Conservation (phyloP, 2,329 filamentous ascomycete species). For the Aspergillus brunneoviolaceus region DNA sequence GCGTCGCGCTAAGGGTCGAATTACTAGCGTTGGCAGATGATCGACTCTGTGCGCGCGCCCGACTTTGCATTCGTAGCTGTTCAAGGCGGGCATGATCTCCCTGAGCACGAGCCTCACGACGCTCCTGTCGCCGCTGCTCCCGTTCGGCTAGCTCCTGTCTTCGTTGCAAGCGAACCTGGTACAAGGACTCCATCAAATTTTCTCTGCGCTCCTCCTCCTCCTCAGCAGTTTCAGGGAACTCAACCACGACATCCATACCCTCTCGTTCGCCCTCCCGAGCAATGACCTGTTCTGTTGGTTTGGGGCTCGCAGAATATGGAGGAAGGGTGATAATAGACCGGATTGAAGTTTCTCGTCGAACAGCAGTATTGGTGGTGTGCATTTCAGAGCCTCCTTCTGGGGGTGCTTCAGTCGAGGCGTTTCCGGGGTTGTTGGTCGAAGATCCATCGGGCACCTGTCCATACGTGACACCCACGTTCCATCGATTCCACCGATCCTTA, state of each 20-base stretch:
- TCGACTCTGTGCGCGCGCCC: constrained; percentile 48
- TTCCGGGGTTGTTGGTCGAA: constrained; percentile 19
- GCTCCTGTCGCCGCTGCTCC: constrained; percentile 68
- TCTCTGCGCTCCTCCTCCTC: constrained; percentile 78
- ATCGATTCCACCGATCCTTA: constrained; percentile 54
- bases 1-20: constrained; percentile 32
- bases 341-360: constrained; percentile 81
- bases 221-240: constrained; percentile 76
- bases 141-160: constrained; percentile 73
- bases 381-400: constrained; percentile 30
- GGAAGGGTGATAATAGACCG: constrained; percentile 94
- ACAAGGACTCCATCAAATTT: constrained; percentile 87
- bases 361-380: constrained; percentile 35
- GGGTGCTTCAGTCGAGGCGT: constrained; percentile 30
- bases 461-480: constrained; percentile 46
- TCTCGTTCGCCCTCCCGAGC: constrained; percentile 87
- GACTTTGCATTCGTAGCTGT: constrained; percentile 57
- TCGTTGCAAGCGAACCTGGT: constrained; percentile 80
- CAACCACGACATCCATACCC: constrained; percentile 86
- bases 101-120: constrained; percentile 69
- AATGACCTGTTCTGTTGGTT: constrained; percentile 76
- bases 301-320: constrained; percentile 71
- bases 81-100: constrained; percentile 71
- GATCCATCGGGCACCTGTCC: constrained; percentile 37
- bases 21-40: constrained; percentile 35